phyloP scores from a whole-genome alignment of 495 filamentous ascomycete species.

The Trichoderma parareesei region DNA sequence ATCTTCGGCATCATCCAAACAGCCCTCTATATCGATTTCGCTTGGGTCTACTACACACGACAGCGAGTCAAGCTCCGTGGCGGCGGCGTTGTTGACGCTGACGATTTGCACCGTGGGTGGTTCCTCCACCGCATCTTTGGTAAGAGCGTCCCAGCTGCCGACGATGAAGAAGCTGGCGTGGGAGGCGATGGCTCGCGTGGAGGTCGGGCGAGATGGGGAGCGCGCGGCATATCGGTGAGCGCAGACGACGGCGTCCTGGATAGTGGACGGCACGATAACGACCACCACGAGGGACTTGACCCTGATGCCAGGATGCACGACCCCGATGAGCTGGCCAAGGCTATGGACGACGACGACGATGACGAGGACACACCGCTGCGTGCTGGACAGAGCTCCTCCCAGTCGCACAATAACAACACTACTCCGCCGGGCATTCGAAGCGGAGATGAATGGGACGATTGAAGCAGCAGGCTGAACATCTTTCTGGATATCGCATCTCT shows the following conservation, averaged over 20 bases:
- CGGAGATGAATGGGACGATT: conserved; percentile 5
- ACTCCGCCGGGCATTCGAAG: neutral
- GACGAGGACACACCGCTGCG: conserved; percentile 16
- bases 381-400: conserved; percentile 1
- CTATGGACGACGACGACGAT: conserved; percentile 43
- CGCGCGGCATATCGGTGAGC: conserved; percentile 68
- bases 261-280: conserved; percentile 28
- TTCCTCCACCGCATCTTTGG: conserved; percentile 51
- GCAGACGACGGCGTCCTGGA: conserved; percentile 68
- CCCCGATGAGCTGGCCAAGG: conserved; percentile 46
- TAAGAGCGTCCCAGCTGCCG: conserved; percentile 26
- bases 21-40: conserved; percentile 85
- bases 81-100: conserved; percentile 86
- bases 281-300: conserved; percentile 28
- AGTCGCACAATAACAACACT: neutral
- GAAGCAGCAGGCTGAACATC: neutral
- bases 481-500: neutral
- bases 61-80: conserved; percentile 90
- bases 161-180: conserved; percentile 43
- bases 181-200: conserved; percentile 17
- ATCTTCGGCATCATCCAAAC: conserved; percentile 89
- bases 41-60: conserved; percentile 90
- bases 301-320: conserved; percentile 50
- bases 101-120: conserved; percentile 79
- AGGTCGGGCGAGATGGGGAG: conserved; percentile 56